Conservation (phyloP, 2,329 filamentous ascomycete genomes). For the Fusarium sp. region DNA sequence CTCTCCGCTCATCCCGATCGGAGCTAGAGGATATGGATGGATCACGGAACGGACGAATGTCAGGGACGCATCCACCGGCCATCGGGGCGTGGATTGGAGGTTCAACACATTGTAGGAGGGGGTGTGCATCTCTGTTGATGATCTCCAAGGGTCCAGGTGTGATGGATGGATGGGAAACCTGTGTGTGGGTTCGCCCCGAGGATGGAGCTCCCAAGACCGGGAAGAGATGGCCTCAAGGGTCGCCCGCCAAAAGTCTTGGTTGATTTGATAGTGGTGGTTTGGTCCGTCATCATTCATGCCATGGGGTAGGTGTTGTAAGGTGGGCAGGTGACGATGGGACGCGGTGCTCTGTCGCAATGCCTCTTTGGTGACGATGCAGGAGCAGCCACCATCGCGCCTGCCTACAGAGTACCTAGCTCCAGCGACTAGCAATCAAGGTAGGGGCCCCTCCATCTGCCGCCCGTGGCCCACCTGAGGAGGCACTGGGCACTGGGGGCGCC, state of each 20-base stretch:
- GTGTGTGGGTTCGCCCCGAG: constrained; percentile 25
- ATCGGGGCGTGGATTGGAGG: constrained; percentile 15
- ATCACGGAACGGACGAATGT: constrained; percentile 37
- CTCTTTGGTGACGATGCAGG: constrained; percentile 10
- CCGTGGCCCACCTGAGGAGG: not conserved
- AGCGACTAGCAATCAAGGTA: constrained; percentile 1
- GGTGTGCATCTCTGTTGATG: constrained; percentile 16
- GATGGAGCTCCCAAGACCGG: not conserved
- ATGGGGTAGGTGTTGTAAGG: constrained; percentile 8
- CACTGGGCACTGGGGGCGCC: not conserved
- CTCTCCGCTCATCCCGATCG: constrained; percentile 39
- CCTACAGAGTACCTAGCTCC: constrained; percentile 1
- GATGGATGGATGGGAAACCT: not conserved
- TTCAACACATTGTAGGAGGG: constrained; percentile 3
- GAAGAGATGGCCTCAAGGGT: not conserved
- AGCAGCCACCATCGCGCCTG: constrained; percentile 6
- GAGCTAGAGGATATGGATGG: constrained; percentile 28
- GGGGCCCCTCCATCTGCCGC: constrained; percentile 4
- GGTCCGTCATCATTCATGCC: constrained; percentile 1
- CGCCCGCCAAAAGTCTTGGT: not conserved
- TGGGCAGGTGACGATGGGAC: constrained; percentile 35
- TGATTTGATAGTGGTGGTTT: constrained; percentile 9
- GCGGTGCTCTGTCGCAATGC: constrained; percentile 24
- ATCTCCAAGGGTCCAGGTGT: constrained; percentile 22
- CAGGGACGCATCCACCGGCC: constrained; percentile 39